Percentiles rank a stretch among this genome's conserved stretches.
Conservation (phyloP, 306 rosid genomes). For the Vigna trinervia region DNA sequence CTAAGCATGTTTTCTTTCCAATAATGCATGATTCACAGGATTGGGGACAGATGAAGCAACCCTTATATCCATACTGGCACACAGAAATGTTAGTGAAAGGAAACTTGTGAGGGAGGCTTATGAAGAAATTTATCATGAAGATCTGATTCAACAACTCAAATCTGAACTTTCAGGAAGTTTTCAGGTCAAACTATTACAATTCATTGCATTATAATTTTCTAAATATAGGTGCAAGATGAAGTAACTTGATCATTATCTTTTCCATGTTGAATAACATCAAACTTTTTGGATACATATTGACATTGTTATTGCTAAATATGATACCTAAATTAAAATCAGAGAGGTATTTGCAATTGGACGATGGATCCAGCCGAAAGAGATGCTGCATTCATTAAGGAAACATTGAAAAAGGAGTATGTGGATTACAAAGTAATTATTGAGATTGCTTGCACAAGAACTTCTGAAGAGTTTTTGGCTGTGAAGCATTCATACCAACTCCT, state of each 20-base stretch:
- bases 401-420: constrained; percentile 37
- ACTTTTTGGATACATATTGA: constrained; percentile 7
- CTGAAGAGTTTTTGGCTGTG: constrained; percentile 58
- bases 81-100: constrained; percentile 59
- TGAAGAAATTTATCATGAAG: constrained; percentile 55
- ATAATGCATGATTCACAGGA: constrained; percentile 45
- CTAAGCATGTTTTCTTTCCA: constrained; percentile 8
- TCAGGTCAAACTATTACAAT: constrained; percentile 44
- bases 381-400: constrained; percentile 49
- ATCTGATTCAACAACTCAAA: constrained; percentile 60
- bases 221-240: not conserved
- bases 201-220: not conserved
- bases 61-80: constrained; percentile 54
- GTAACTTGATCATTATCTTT: not conserved
- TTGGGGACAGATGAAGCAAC: constrained; percentile 60
- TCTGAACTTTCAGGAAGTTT: constrained; percentile 65
- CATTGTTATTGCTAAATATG: constrained; percentile 21
- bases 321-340: constrained; percentile 44
- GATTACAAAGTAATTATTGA: constrained; percentile 56
- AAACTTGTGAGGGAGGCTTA: constrained; percentile 58
- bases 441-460: constrained; percentile 53
- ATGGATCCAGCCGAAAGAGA: constrained; percentile 66
- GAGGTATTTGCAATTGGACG: constrained; percentile 57
- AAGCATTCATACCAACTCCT: constrained; percentile 51
- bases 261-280: not conserved